A percentile compares a stretch with the other conserved stretches of the same genome.
phyloP scores from a whole-genome alignment of 1,139 yeast species.

The Kodamaea suecica region DNA sequence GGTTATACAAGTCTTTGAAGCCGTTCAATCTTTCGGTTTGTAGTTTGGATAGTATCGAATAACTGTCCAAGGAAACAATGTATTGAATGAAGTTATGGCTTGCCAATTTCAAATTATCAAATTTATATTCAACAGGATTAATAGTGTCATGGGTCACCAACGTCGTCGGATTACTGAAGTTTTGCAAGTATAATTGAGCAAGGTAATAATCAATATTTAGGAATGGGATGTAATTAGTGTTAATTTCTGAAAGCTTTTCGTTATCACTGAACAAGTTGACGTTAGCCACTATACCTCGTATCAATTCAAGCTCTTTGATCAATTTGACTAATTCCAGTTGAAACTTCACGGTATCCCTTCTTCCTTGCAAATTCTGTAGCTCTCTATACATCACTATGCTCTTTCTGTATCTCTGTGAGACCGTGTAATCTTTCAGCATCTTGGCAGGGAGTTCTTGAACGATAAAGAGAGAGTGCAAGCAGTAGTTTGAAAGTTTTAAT shows the following conservation, averaged over 20 bases:
- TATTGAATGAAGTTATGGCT: slow-evolving; percentile 44
- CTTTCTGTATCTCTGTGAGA: slow-evolving; percentile 16
- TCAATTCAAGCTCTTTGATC: slow-evolving; percentile 27
- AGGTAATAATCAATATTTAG: slow-evolving; percentile 51
- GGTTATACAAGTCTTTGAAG: slow-evolving; percentile 40
- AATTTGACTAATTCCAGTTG: slow-evolving; percentile 23
- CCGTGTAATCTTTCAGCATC: slow-evolving; percentile 9
- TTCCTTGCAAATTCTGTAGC: slow-evolving; percentile 11
- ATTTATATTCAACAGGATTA: slow-evolving; percentile 25
- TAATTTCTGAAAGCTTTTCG: slow-evolving; percentile 56
- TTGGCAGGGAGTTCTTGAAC: too few relatives aligned
- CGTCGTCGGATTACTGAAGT: slow-evolving; percentile 7
- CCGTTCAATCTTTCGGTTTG: slow-evolving; percentile 41
- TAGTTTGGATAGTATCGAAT: slow-evolving; percentile 37
- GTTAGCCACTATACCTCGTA: slow-evolving; percentile 25
- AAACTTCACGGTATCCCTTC: slow-evolving; percentile 27
- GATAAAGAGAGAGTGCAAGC: too few relatives aligned
- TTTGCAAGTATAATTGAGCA: slow-evolving; percentile 30
- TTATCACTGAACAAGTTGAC: slow-evolving; percentile 54
- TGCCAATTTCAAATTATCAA: slow-evolving; percentile 39
- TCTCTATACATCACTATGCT: slow-evolving; percentile 12
- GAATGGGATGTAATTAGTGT: slow-evolving; percentile 54
- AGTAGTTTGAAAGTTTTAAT: too few relatives aligned
- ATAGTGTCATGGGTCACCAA: slow-evolving; percentile 5
- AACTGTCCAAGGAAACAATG: slow-evolving; percentile 36